Conservation (phyloP, 169 alveolate genomes). For the Eimeria maxima region DNA sequence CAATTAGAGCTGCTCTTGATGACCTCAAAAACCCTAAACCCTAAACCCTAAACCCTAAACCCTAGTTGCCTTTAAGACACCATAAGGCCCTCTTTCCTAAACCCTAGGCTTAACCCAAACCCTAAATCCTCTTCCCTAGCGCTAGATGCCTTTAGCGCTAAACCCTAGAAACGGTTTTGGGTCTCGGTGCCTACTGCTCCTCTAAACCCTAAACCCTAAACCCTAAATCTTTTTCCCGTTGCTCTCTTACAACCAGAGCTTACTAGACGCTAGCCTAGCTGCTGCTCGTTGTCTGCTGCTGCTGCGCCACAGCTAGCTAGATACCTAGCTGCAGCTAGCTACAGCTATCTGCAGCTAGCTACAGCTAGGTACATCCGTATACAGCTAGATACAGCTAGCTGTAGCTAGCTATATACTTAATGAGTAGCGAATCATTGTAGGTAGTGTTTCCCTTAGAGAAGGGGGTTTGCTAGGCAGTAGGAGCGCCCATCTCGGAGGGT, state of each 20-base stretch:
- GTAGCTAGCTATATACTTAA: background rate
- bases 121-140: background rate
- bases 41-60: background rate
- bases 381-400: background rate
- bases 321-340: background rate
- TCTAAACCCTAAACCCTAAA: constrained; percentile 22
- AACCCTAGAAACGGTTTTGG: no score
- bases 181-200: background rate
- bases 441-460: no score
- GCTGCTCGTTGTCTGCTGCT: no score
- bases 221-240: background rate
- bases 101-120: constrained; percentile 11
- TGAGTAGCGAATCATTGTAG: no score
- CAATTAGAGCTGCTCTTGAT: background rate
- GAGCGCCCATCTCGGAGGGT: background rate
- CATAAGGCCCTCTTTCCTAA: background rate
- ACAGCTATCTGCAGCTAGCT: constrained; percentile 46
- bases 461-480: no score
- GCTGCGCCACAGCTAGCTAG: no score
- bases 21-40: constrained; percentile 3
- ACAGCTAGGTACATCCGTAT: background rate
- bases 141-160: background rate
- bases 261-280: no score
- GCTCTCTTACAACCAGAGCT: no score
- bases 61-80: background rate